Evolutionary conservation across 1,284 basidiomycete species (phyloP), one percentile per base, ranked within the genome.

Genomic region (Ustilago vetiveriae): DNA sequence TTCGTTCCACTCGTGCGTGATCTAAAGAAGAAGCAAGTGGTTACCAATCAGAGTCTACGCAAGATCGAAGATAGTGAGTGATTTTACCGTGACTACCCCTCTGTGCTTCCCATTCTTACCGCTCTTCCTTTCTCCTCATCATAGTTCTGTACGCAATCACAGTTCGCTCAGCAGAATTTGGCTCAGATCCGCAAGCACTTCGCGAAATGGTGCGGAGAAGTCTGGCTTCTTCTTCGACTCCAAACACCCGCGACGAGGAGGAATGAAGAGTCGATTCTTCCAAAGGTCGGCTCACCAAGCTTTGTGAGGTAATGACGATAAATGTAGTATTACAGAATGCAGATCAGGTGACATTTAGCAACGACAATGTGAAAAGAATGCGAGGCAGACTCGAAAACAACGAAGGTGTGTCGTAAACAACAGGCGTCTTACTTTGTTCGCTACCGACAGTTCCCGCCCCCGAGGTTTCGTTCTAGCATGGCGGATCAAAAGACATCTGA

Each of bases 1-100:
- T 86, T 91, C 64, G 87, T 87, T 2, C 88, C 89, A 2, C 85
- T 88, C 72, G 85, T 91, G 42, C 84, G 85, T 41, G 90, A 92
- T 53, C 85, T 98, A 41, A 85, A 85, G 42, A 94, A 92, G 84
- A 98, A 98, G 84, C 92, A 97, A 79, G 81, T 84, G 4, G 91
- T 96, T 36, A 95, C 94, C 0, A 84, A 86, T 4, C 88, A 91
- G 68, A 94, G 92, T 10, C 84, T 98, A 22, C 87, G 90, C 75
- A 98, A 98, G 84, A 95, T 98, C 54, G 95, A 98, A 86, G 88
- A 90, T 76, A 92, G 94, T 94, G 70, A 69, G 87, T n/a, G n/a
- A n/a, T n/a, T n/a, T n/a, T n/a, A n/a, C n/a, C n/a, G n/a, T n/a
- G n/a, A n/a, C n/a, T n/a, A n/a, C n/a, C n/a, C n/a, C n/a, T n/a